phyloP scores from a whole-genome alignment of 2,329 filamentous ascomycete species.

The Sporothrix dimorphospora region DNA sequence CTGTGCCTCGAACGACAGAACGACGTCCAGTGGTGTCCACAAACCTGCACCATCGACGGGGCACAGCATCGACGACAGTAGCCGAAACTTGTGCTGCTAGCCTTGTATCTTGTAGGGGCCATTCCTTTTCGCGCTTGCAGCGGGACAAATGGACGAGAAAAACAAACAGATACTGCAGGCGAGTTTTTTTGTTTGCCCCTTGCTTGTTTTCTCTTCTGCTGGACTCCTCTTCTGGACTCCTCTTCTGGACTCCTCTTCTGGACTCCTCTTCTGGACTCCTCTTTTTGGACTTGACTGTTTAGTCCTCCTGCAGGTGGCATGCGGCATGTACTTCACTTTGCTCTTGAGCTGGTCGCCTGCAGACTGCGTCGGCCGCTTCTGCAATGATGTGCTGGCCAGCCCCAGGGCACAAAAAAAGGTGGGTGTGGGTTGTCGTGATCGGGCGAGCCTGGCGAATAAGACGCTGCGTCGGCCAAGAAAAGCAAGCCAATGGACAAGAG shows the following conservation, averaged over 20 bases:
- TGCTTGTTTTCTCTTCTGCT: background rate
- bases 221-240: no score
- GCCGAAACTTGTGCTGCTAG: constrained; percentile 4
- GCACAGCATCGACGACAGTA: background rate
- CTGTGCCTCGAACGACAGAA: background rate
- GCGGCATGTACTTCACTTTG: background rate
- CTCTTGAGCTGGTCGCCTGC: background rate
- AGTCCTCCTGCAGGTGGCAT: constrained; percentile 19
- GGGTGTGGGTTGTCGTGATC: constrained; percentile 17
- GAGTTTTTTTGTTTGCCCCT: background rate
- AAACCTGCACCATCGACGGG: constrained; percentile 8
- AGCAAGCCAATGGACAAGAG: background rate
- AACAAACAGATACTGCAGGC: background rate
- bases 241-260: no score
- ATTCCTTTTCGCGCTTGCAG: background rate
- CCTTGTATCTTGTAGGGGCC: background rate
- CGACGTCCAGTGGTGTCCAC: background rate
- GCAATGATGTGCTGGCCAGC: constrained; percentile 29
- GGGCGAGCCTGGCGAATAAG: background rate
- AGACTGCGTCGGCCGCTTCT: constrained; percentile 25
- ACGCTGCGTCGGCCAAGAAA: background rate
- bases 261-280: no score
- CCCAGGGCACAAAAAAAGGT: background rate
- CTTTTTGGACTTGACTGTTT: background rate
- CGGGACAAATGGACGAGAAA: background rate